These are phyloP conservation scores for Linnemannia hyalina DNA, from an alignment of 192 early-diverging fungal genomes.

Conservation along the genomic window DNA sequence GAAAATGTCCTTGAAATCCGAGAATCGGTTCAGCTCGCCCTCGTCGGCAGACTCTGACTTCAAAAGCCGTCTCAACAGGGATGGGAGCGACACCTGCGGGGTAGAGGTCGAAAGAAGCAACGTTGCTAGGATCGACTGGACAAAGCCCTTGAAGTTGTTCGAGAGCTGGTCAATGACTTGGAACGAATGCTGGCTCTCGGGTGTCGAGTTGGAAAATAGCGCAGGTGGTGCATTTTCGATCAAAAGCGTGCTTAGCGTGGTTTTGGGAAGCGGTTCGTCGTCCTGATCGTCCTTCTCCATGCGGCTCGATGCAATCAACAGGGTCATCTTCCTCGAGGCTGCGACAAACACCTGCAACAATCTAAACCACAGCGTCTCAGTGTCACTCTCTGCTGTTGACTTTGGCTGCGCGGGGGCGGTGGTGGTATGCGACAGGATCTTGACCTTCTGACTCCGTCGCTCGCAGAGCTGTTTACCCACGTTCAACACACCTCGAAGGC, in stretches of 20 bases:
- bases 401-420: slow-evolving; percentile 22
- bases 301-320: slow-evolving; percentile 24
- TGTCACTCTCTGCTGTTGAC: slow-evolving; percentile 55
- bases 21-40: slow-evolving; percentile 54
- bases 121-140: slow-evolving; percentile 70
- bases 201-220: slow-evolving; percentile 40
- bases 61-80: slow-evolving; percentile 66
- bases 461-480: slow-evolving; percentile 73
- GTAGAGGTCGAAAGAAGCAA: slow-evolving; percentile 69
- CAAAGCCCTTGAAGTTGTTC: slow-evolving; percentile 67
- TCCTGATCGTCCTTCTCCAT: not conserved
- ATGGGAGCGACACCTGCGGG: slow-evolving; percentile 69
- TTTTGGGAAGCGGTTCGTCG: not conserved
- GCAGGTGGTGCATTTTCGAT: slow-evolving; percentile 48
- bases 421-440: slow-evolving; percentile 18
- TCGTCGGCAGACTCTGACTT: slow-evolving; percentile 58
- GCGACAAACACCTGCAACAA: slow-evolving; percentile 70
- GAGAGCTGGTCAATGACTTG: slow-evolving; percentile 60
- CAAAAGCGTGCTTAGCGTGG: not conserved
- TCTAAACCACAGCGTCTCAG: slow-evolving; percentile 68
- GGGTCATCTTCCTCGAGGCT: slow-evolving; percentile 63
- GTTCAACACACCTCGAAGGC: slow-evolving; percentile 67
- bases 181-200: slow-evolving; percentile 30
- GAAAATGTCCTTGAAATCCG: slow-evolving; percentile 71
- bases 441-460: slow-evolving; percentile 46